Conservation (phyloP, 495 filamentous ascomycete species). For the Aspergillus steynii region DNA sequence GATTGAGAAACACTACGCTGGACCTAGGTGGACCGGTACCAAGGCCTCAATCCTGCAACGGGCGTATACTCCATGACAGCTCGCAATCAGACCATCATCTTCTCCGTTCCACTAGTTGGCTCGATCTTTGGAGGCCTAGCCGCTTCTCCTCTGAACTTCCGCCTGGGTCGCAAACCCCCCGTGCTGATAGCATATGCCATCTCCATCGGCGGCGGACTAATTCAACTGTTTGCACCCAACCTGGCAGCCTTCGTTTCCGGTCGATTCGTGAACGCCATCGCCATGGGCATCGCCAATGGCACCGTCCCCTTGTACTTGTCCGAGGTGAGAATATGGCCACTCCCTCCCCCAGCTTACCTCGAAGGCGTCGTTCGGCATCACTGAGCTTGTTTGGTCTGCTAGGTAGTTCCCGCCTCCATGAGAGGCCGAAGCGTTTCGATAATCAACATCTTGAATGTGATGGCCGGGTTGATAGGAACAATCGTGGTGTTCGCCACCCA, state of each 20-base stretch:
- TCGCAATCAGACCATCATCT: slow-evolving; percentile 39
- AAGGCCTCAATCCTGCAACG: slow-evolving; percentile 31
- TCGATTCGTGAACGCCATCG: slow-evolving; percentile 33
- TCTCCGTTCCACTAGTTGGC: slow-evolving; percentile 38
- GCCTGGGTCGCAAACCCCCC: slow-evolving; percentile 39
- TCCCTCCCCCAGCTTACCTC: background rate
- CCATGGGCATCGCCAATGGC: slow-evolving; percentile 36
- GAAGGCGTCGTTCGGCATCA: background rate
- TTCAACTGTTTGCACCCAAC: slow-evolving; percentile 39
- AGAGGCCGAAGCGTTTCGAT: slow-evolving; percentile 38
- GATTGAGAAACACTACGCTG: too few relatives aligned
- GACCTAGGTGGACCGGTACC: slow-evolving; percentile 33
- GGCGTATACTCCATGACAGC: slow-evolving; percentile 31
- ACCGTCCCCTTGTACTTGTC: slow-evolving; percentile 42
- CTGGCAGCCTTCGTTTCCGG: slow-evolving; percentile 37
- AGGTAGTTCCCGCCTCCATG: slow-evolving; percentile 37
- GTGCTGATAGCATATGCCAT: slow-evolving; percentile 33
- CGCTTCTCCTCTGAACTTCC: slow-evolving; percentile 35
- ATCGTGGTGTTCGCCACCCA: slow-evolving; percentile 34
- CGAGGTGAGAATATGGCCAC: slow-evolving; percentile 23
- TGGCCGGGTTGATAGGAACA: slow-evolving; percentile 36
- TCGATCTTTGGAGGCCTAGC: slow-evolving; percentile 35
- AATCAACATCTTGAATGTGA: slow-evolving; percentile 38
- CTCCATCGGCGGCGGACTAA: slow-evolving; percentile 36
- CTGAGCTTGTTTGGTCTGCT: background rate